phyloP scores from a whole-genome alignment of 2,329 filamentous ascomycete species.

The Aspergillus melleus region DNA sequence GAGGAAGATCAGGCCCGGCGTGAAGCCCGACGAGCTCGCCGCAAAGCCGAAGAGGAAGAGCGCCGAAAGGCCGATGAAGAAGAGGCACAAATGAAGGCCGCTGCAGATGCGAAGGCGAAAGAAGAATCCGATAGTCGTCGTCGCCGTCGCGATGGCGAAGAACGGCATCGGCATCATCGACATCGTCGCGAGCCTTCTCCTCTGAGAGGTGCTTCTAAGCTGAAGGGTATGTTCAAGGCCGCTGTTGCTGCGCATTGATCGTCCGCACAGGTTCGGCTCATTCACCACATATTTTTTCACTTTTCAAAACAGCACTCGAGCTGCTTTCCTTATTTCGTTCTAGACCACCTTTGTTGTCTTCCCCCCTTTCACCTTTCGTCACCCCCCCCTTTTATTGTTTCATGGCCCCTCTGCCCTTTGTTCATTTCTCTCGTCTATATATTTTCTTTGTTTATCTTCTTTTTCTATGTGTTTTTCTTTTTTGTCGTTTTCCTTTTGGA shows the following conservation, averaged over 20 bases:
- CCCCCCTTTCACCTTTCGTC: constrained; percentile 1
- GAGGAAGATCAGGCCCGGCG: constrained; percentile 29
- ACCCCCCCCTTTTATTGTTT: background rate
- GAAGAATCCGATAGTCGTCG: constrained; percentile 23
- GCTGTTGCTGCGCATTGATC: constrained; percentile 31
- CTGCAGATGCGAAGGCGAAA: constrained; percentile 10
- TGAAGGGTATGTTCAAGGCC: constrained; percentile 32
- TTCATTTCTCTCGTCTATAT: background rate
- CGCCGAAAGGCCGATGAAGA: constrained; percentile 18
- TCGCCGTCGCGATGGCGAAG: constrained; percentile 22
- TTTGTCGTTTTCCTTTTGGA: background rate
- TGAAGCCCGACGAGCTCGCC: constrained; percentile 24
- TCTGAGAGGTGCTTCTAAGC: constrained; percentile 27
- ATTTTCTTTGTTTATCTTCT: background rate
- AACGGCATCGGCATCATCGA: constrained; percentile 28
- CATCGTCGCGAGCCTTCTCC: constrained; percentile 30
- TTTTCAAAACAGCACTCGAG: background rate
- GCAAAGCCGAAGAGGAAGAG: constrained; percentile 22
- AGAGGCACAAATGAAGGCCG: background rate
- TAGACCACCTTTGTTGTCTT: constrained; percentile 1
- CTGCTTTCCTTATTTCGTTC: background rate
- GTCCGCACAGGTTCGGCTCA: background rate
- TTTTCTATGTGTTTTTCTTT: background rate
- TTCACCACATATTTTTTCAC: background rate
- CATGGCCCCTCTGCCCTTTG: background rate